These are phyloP conservation scores for Pezicula carpinea DNA, from an alignment of 2,329 filamentous ascomycete genomes.

Conservation along the genomic window DNA sequence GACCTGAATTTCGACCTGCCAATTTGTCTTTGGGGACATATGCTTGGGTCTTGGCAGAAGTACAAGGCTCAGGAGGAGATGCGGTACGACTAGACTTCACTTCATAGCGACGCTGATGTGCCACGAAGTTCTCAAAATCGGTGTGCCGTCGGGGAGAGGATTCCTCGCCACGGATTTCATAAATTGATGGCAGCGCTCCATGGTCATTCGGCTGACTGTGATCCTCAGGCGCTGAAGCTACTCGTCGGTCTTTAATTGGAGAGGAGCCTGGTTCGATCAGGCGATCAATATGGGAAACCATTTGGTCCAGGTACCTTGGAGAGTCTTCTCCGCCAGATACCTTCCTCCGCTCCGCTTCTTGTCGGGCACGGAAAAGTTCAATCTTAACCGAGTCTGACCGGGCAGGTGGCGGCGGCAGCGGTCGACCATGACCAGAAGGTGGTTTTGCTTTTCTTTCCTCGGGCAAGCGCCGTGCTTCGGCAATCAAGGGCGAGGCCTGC, in stretches of 20 bases:
- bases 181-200: constrained; percentile 23
- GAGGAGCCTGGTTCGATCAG: constrained; percentile 40
- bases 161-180: constrained; percentile 20
- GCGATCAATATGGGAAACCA: constrained; percentile 55
- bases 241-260: constrained; percentile 30
- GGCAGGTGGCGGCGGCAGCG: constrained; percentile 26
- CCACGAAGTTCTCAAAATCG: constrained; percentile 7
- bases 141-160: constrained; percentile 11
- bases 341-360: constrained; percentile 24
- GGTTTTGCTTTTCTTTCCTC: constrained; percentile 8
- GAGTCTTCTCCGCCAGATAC: constrained; percentile 29
- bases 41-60: not conserved
- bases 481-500: not conserved
- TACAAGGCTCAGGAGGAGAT: constrained; percentile 26
- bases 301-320: constrained; percentile 47
- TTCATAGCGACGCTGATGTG: constrained; percentile 10
- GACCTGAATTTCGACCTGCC: constrained; percentile 4
- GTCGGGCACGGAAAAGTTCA: constrained; percentile 25
- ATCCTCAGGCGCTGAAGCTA: constrained; percentile 40
- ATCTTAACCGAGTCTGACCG: constrained; percentile 24
- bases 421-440: constrained; percentile 19
- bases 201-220: constrained; percentile 5
- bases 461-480: not conserved
- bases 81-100: constrained; percentile 19
- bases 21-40: constrained; percentile 11